phyloP scores from a whole-genome alignment of 352 stramenopile species.

The Phytopythium mirpurense region DNA sequence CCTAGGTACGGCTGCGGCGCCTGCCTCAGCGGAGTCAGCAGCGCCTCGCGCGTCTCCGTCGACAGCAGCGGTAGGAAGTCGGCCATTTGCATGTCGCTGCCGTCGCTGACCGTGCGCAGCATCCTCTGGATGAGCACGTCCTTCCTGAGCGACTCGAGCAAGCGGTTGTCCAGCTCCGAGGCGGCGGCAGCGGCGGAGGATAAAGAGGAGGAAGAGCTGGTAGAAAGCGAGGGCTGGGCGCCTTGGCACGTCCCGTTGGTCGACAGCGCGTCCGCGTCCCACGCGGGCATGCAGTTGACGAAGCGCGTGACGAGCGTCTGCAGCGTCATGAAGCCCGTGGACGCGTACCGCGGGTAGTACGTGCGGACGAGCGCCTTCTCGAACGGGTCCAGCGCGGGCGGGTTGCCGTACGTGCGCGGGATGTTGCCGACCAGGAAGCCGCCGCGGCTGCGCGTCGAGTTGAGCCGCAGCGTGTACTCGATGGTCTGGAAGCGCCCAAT shows the following conservation, averaged over 20 bases:
- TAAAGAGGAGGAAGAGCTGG: slow-evolving; percentile 6
- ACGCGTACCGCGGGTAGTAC: slow-evolving; percentile 20
- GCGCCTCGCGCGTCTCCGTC: slow-evolving; percentile 12
- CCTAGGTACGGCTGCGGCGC: slow-evolving; percentile 39
- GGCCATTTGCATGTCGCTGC: slow-evolving; percentile 8
- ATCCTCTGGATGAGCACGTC: slow-evolving; percentile 39
- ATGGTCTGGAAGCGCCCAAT: slow-evolving; percentile 41
- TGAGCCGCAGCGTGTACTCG: slow-evolving; percentile 54
- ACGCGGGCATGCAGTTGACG: slow-evolving; percentile 25
- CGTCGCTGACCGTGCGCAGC: slow-evolving; percentile 13
- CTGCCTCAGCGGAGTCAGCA: slow-evolving; percentile 31
- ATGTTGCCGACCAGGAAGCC: slow-evolving; percentile 18
- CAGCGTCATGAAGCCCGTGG: slow-evolving; percentile 42
- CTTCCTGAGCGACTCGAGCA: slow-evolving; percentile 30
- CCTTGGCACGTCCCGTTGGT: slow-evolving; percentile 40
- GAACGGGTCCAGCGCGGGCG: slow-evolving; percentile 15
- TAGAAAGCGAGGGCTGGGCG: slow-evolving; percentile 22
- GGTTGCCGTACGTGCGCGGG: slow-evolving; percentile 20
- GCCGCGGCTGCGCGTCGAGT: slow-evolving; percentile 31
- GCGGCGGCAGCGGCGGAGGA: slow-evolving; percentile 6
- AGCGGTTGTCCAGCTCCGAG: slow-evolving; percentile 16
- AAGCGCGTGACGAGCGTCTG: slow-evolving; percentile 45
- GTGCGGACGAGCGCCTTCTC: slow-evolving; percentile 16
- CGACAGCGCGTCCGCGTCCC: slow-evolving; percentile 16
- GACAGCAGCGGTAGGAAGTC: slow-evolving; percentile 10